Percentiles rank a stretch among this genome's conserved stretches.
phyloP scores from a whole-genome alignment of 352 stramenopile genomes.

The Plasmopara halstedii region DNA sequence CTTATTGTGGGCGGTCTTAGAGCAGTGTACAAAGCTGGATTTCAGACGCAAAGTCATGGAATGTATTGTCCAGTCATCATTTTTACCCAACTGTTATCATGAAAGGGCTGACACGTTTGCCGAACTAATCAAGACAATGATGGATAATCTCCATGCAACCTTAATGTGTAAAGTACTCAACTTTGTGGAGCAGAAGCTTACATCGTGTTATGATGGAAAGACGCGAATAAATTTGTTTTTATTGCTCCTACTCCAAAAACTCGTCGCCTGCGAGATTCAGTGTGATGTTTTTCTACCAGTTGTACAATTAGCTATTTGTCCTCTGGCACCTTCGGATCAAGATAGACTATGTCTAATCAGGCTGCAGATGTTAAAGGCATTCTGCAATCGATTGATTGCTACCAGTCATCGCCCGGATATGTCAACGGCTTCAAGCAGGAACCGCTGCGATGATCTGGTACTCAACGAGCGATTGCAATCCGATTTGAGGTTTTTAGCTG shows the following conservation, averaged over 20 bases:
- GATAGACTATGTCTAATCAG: constrained; percentile 41
- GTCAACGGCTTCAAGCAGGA: constrained; percentile 12
- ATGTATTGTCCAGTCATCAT: not conserved
- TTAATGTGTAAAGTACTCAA: constrained; percentile 20
- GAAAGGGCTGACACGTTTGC: constrained; percentile 29
- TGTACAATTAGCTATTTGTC: constrained; percentile 36
- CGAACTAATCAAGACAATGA: constrained; percentile 39
- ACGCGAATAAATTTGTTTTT: constrained; percentile 48
- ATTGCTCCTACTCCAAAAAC: constrained; percentile 42
- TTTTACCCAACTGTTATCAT: constrained; percentile 13
- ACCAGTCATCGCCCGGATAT: constrained; percentile 6
- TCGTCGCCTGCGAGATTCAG: constrained; percentile 22
- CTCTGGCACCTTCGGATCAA: constrained; percentile 20
- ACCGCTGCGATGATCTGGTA: constrained; percentile 27
- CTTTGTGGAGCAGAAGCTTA: constrained; percentile 44
- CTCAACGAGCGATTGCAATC: constrained; percentile 43
- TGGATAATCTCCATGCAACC: constrained; percentile 11
- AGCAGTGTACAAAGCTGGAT: constrained; percentile 51
- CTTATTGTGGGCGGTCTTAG: constrained; percentile 43
- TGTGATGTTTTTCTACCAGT: constrained; percentile 22
- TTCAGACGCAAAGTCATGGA: constrained; percentile 33
- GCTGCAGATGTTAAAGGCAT: constrained; percentile 39
- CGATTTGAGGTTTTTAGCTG: constrained; percentile 30
- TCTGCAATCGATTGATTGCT: constrained; percentile 29
- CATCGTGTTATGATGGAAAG: constrained; percentile 30